Conservation (phyloP, 768 basidiomycete species). For the Amanita brunnescens region DNA sequence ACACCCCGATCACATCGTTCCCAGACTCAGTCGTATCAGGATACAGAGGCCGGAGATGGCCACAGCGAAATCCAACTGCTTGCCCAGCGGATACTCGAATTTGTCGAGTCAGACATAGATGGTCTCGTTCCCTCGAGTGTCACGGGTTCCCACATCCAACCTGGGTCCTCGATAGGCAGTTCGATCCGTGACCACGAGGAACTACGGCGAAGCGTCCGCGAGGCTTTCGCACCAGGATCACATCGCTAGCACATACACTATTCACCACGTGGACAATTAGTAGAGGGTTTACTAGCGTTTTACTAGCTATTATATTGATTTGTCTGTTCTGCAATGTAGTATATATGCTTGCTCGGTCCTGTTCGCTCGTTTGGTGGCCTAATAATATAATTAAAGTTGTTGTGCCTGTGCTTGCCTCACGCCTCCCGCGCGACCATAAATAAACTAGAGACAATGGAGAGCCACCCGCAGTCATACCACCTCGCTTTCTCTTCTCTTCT, state of each 20-base stretch:
- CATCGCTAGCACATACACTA: slow-evolving; percentile 30
- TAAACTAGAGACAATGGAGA: neutral
- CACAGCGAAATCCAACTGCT: slow-evolving; percentile 87
- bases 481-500: slow-evolving; percentile 13
- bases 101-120: slow-evolving; percentile 71
- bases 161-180: slow-evolving; percentile 59
- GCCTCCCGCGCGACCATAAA: neutral
- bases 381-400: neutral
- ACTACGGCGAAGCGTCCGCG: slow-evolving; percentile 71
- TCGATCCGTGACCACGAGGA: slow-evolving; percentile 71
- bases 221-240: slow-evolving; percentile 67
- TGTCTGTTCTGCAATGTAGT: slow-evolving; percentile 1
- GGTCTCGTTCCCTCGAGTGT: slow-evolving; percentile 51
- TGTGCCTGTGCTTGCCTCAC: neutral
- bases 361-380: slow-evolving; percentile 2
- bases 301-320: neutral
- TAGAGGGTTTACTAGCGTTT: neutral
- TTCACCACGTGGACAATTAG: neutral
- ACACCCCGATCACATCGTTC: slow-evolving; percentile 68
- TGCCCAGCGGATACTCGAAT: slow-evolving; percentile 76
- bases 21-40: slow-evolving; percentile 64
- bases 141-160: slow-evolving; percentile 57
- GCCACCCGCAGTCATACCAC: neutral
- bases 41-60: slow-evolving; percentile 80
- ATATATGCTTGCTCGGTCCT: neutral